Evolutionary conservation across 1,139 yeast genomes (phyloP).

Genomic region (Saccharomyces hybrid): DNA sequence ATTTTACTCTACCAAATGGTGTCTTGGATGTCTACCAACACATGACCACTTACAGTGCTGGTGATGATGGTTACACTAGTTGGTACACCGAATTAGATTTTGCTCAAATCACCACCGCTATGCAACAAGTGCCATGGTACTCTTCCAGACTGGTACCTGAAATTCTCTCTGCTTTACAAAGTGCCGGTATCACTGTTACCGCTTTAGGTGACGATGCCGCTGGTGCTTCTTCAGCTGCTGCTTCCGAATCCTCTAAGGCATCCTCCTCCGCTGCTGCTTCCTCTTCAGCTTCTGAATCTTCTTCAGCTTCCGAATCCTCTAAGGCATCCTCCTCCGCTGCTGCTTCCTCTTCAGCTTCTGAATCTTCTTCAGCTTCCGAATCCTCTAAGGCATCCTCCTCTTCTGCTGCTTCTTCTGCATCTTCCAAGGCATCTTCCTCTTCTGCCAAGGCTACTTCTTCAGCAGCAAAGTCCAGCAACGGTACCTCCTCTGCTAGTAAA

Average conservation of each 20-base stretch:
- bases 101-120: slow-evolving; percentile 28
- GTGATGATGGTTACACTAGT: slow-evolving; percentile 29
- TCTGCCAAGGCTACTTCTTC: slow-evolving; percentile 7
- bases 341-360: no score
- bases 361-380: no score
- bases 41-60: slow-evolving; percentile 27
- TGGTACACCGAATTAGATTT: slow-evolving; percentile 11
- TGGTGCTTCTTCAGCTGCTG: neutral
- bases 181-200: slow-evolving; percentile 16
- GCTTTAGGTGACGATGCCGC: slow-evolving; percentile 8
- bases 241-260: slow-evolving; percentile 12
- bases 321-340: no score
- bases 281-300: no score
- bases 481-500: slow-evolving; percentile 5
- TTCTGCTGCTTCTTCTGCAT: slow-evolving; percentile 8
- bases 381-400: neutral
- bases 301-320: no score
- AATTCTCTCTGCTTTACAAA: slow-evolving; percentile 32
- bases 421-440: slow-evolving; percentile 9
- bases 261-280: slow-evolving; percentile 3
- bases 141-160: slow-evolving; percentile 23
- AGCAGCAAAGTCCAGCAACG: slow-evolving; percentile 3
- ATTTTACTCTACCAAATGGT: slow-evolving; percentile 27
- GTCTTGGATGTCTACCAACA: slow-evolving; percentile 32
- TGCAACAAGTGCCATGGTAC: slow-evolving; percentile 37